Evolutionary conservation across 73 alveolate species (phyloP).

Genomic region (Tetrahymena elliotti): DNA sequence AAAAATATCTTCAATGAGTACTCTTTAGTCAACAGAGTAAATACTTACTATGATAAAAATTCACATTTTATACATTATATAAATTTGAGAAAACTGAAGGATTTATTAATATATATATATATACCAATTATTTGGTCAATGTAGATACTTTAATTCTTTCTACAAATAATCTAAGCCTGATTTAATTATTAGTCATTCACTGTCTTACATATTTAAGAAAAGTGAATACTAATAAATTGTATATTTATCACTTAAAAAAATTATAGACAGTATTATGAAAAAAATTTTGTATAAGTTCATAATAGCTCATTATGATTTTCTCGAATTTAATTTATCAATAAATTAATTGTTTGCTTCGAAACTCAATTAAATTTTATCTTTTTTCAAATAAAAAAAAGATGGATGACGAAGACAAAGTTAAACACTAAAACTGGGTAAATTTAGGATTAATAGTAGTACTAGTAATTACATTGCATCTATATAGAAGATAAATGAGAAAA

Average conservation of each 20-base stretch:
- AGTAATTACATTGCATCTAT: not conserved
- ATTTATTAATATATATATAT: no score
- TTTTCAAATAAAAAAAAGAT: not conserved
- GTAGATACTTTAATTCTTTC: not conserved
- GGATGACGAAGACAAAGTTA: not conserved
- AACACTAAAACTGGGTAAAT: not conserved
- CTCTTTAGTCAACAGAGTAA: not conserved
- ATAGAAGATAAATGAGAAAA: not conserved
- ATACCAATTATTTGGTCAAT: no score
- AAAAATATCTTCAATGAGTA: not conserved
- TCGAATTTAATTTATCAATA: not conserved
- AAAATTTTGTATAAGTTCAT: not conserved
- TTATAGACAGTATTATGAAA: no score
- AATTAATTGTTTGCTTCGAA: not conserved
- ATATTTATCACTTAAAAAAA: no score
- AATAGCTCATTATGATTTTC: not conserved
- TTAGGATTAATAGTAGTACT: not conserved
- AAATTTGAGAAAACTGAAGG: not conserved
- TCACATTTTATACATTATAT: no score
- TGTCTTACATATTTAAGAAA: no score
- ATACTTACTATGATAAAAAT: not conserved
- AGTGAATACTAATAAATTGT: no score
- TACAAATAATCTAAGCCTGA: not conserved
- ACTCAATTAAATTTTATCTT: not conserved
- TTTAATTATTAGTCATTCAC: no score